Evolutionary conservation across 768 basidiomycete genomes (phyloP).

Genomic region (Sistotremastrum niveocremeum): DNA sequence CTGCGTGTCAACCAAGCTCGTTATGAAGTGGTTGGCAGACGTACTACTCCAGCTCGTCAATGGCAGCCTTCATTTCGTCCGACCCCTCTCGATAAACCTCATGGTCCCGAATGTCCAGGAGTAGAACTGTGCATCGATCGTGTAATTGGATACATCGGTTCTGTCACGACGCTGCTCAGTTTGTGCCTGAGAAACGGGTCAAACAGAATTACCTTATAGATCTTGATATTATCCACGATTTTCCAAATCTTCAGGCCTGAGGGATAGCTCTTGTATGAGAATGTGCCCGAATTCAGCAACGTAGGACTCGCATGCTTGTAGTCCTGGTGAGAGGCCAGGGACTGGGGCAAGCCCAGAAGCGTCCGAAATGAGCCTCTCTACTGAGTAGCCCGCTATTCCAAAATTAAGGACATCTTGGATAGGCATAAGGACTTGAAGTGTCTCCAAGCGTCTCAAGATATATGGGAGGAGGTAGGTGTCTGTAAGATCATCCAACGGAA

Average conservation of each 20-base stretch:
- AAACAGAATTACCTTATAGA: conserved; percentile 20
- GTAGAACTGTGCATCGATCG: conserved; percentile 18
- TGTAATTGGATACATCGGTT: conserved; percentile 25
- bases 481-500: too few species aligned
- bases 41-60: conserved; percentile 24
- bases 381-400: too few species aligned
- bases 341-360: too few species aligned
- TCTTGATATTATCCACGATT: conserved; percentile 23
- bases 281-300: not conserved
- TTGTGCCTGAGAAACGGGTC: not conserved
- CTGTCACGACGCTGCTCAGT: conserved; percentile 10
- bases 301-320: too few species aligned
- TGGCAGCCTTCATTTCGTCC: conserved; percentile 15
- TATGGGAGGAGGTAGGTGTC: too few species aligned
- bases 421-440: too few species aligned
- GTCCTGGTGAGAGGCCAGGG: too few species aligned
- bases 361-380: too few species aligned
- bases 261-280: not conserved
- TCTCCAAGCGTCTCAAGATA: too few species aligned
- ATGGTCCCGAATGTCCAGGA: conserved; percentile 22
- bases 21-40: conserved; percentile 10
- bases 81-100: conserved; percentile 20
- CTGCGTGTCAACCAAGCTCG: conserved; percentile 8
- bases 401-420: too few species aligned
- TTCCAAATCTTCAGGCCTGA: conserved; percentile 19